These are phyloP conservation scores for Sugiyamaella americana DNA, from an alignment of 805 yeast species.

Conservation along the genomic window DNA sequence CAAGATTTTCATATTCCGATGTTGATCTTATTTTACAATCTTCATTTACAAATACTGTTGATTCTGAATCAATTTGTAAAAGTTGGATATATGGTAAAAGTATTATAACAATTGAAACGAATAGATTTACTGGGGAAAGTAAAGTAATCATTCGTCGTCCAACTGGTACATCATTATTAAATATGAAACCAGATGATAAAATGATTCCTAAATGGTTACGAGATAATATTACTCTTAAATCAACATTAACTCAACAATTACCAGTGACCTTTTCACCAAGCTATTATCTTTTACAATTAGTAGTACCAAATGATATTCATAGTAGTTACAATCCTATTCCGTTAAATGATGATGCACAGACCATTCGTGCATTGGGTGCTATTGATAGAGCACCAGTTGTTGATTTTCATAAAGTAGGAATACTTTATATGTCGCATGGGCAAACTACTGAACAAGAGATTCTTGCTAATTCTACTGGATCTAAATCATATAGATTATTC, in stretches of 20 bases:
- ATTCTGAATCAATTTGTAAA: slow-evolving; percentile 18
- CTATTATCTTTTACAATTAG: slow-evolving; percentile 46
- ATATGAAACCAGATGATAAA: slow-evolving; percentile 28
- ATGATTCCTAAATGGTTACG: slow-evolving; percentile 17
- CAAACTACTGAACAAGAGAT: slow-evolving; percentile 62
- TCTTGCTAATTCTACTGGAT: slow-evolving; percentile 58
- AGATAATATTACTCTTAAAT: background rate
- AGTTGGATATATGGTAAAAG: slow-evolving; percentile 61
- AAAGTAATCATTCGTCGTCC: slow-evolving; percentile 54
- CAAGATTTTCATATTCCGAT: slow-evolving; percentile 61
- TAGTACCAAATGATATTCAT: slow-evolving; percentile 38
- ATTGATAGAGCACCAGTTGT: slow-evolving; percentile 74
- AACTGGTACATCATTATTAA: slow-evolving; percentile 52
- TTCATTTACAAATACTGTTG: slow-evolving; percentile 1
- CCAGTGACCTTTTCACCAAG: slow-evolving; percentile 36
- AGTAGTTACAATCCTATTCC: slow-evolving; percentile 41
- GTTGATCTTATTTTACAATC: slow-evolving; percentile 46
- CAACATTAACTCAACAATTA: background rate
- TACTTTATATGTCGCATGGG: slow-evolving; percentile 64
- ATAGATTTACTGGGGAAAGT: slow-evolving; percentile 46
- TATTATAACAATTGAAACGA: slow-evolving; percentile 51
- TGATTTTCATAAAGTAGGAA: slow-evolving; percentile 72
- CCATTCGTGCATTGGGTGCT: slow-evolving; percentile 49
- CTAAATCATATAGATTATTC: slow-evolving; percentile 54
- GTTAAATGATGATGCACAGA: slow-evolving; percentile 43